A percentile compares a stretch with the other conserved stretches of the same genome.
These are phyloP conservation scores for Eucalyptus tenuipes DNA, from an alignment of 345 rosid genomes.

Conservation along the genomic window DNA sequence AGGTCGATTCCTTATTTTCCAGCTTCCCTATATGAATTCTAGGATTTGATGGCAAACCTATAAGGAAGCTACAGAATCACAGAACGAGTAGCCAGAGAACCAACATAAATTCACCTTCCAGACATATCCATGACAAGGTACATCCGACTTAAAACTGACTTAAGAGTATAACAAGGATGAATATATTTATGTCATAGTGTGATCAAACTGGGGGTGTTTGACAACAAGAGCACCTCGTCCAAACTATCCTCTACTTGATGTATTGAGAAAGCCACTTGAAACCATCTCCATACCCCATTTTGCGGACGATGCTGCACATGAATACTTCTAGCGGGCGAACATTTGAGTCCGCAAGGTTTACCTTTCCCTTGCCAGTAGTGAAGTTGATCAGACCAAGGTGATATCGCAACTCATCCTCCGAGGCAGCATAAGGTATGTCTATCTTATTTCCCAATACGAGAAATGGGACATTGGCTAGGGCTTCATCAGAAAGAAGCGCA, in stretches of 20 bases:
- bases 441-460: constrained; percentile 76
- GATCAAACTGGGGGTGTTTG: not conserved
- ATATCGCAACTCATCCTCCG: constrained; percentile 72
- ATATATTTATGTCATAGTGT: not conserved
- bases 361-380: constrained; percentile 77
- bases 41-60: not conserved
- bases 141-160: not conserved
- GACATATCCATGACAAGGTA: not conserved
- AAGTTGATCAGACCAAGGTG: constrained; percentile 68
- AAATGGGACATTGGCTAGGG: constrained; percentile 58
- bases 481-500: constrained; percentile 71
- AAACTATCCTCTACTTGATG: constrained; percentile 33
- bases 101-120: not conserved
- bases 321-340: constrained; percentile 75
- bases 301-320: constrained; percentile 83
- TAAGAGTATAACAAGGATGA: not conserved
- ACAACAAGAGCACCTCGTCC: not conserved
- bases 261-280: constrained; percentile 81
- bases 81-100: not conserved
- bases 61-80: not conserved
- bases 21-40: not conserved
- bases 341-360: constrained; percentile 48
- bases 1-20: not conserved
- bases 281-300: constrained; percentile 85
- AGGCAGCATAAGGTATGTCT: constrained; percentile 72